These are phyloP conservation scores for Wickerhamiella allomyrinae DNA, from an alignment of 805 yeast species.

Conservation along the genomic window DNA sequence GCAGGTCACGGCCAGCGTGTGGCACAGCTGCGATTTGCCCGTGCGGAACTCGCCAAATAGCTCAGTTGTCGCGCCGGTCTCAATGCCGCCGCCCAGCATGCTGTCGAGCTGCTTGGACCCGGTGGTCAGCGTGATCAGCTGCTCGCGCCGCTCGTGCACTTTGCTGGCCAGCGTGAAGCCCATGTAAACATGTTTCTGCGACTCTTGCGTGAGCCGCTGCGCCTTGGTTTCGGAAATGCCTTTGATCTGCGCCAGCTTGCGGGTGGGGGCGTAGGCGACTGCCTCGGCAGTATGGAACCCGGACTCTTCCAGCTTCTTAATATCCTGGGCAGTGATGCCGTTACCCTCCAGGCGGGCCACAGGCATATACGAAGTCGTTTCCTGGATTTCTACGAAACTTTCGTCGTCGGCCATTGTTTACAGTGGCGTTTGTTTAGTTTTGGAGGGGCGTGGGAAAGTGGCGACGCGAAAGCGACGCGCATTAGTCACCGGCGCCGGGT, in stretches of 20 bases:
- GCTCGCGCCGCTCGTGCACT: constrained; percentile 77
- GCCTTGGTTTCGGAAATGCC: constrained; percentile 96
- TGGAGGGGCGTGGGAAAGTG: background rate
- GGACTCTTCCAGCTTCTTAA: constrained; percentile 63
- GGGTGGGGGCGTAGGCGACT: constrained; percentile 84
- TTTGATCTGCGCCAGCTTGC: constrained; percentile 58
- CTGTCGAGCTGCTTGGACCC: constrained; percentile 93
- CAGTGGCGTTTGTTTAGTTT: background rate
- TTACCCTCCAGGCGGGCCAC: constrained; percentile 38
- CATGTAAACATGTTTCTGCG: constrained; percentile 77
- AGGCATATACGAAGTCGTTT: constrained; percentile 8
- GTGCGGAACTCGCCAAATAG: constrained; percentile 95
- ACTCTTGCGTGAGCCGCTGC: constrained; percentile 67
- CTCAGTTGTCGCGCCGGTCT: constrained; percentile 94
- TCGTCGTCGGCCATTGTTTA: background rate
- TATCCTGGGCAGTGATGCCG: constrained; percentile 70
- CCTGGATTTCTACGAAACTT: background rate
- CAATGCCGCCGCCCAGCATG: constrained; percentile 88
- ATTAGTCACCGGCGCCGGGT: background rate
- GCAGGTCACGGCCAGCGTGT: constrained; percentile 91
- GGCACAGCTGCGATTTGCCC: constrained; percentile 94
- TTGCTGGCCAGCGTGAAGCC: constrained; percentile 97
- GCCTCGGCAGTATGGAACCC: constrained; percentile 86
- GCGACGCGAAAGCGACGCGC: constrained; percentile 2
- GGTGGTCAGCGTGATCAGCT: constrained; percentile 82